Conservation (phyloP, 2,329 filamentous ascomycete genomes). For the Xylaria multiplex region DNA sequence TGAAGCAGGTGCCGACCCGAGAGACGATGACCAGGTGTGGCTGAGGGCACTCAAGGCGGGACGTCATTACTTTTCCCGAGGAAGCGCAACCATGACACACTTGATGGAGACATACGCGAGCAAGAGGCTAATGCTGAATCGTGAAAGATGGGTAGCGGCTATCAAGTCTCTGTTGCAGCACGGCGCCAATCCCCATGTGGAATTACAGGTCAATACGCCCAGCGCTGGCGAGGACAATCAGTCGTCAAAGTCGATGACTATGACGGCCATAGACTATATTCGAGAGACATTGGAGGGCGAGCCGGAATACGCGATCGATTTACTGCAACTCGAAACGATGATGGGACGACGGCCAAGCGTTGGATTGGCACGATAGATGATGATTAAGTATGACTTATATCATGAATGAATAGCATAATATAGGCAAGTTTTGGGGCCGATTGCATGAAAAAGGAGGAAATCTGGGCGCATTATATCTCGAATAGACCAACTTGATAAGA, state of each 20-base stretch:
- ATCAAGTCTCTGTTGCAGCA: constrained; percentile 46
- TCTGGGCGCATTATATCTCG: constrained; percentile 23
- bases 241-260: constrained; percentile 40
- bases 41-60: constrained; percentile 45
- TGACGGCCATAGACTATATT: constrained; percentile 47
- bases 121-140: constrained; percentile 47
- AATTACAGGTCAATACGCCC: constrained; percentile 43
- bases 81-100: constrained; percentile 48
- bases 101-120: constrained; percentile 47
- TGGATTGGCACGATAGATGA: constrained; percentile 42
- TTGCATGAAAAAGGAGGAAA: constrained; percentile 23
- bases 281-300: constrained; percentile 48
- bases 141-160: constrained; percentile 47
- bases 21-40: constrained; percentile 44
- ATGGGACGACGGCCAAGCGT: constrained; percentile 46
- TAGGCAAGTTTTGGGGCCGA: constrained; percentile 9
- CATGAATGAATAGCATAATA: constrained; percentile 26
- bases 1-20: constrained; percentile 43
- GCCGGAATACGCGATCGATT: constrained; percentile 48
- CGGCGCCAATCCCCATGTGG: constrained; percentile 46
- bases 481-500: constrained; percentile 17
- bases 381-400: constrained; percentile 22
- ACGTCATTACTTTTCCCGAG: constrained; percentile 47
- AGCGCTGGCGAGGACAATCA: constrained; percentile 39
- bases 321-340: constrained; percentile 46